A percentile compares a stretch with the other conserved stretches of the same genome.
Evolutionary conservation across 768 basidiomycete species (phyloP).

Genomic region (Tulasnella sp.): DNA sequence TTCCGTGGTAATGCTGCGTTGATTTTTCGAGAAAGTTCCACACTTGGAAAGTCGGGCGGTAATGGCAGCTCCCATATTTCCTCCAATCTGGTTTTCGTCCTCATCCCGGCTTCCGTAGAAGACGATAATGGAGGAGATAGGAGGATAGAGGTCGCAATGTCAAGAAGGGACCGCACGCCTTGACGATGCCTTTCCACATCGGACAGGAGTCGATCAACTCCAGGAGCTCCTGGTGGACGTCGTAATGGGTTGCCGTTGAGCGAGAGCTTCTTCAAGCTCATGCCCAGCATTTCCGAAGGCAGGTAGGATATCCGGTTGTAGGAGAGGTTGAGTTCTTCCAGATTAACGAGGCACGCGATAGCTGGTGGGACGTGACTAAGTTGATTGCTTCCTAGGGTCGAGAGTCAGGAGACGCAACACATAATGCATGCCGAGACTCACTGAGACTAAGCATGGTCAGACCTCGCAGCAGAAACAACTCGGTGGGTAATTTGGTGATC

Average conservation of each 20-base stretch:
- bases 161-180: slow-evolving; percentile 19
- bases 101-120: not conserved
- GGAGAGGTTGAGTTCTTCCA: slow-evolving; percentile 54
- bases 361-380: slow-evolving; percentile 55
- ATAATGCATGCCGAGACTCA: slow-evolving; percentile 34
- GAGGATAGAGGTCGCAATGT: slow-evolving; percentile 36
- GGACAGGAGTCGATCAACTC: slow-evolving; percentile 4
- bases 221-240: slow-evolving; percentile 27
- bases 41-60: not conserved
- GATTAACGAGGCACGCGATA: slow-evolving; percentile 45
- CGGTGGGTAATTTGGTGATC: slow-evolving; percentile 47
- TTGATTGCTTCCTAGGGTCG: slow-evolving; percentile 45
- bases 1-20: not conserved
- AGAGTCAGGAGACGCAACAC: not conserved
- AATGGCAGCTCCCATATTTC: slow-evolving; percentile 7
- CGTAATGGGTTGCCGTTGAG: slow-evolving; percentile 58
- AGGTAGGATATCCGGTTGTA: slow-evolving; percentile 52
- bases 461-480: slow-evolving; percentile 49
- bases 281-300: slow-evolving; percentile 62
- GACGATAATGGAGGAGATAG: slow-evolving; percentile 27
- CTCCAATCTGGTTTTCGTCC: not conserved
- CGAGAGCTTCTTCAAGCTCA: slow-evolving; percentile 37
- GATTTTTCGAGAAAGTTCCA: slow-evolving; percentile 1
- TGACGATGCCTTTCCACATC: not conserved
- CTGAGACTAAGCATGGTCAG: slow-evolving; percentile 57